Evolutionary conservation across 169 alveolate genomes (phyloP), one percentile per base, ranked within the genome.

Genomic region (Eimeria necatrix): DNA sequence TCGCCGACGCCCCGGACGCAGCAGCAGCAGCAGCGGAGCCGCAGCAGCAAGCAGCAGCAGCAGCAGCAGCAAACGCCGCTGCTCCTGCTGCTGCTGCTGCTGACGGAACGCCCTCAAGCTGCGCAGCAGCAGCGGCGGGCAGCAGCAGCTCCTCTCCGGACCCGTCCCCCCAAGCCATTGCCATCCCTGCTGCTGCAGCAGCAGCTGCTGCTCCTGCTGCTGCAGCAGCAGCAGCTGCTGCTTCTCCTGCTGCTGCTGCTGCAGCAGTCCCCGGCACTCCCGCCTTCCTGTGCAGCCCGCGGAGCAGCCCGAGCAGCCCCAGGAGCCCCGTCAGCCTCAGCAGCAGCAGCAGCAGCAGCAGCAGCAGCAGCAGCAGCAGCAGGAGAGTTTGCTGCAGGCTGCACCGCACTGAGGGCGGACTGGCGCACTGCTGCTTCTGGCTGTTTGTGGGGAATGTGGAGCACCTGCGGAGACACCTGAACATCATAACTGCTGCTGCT

Each of bases 331-430:
- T 20, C 76, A 9, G 8, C 41, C 14, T 24, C 41, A 64, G 76
- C 53, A 7, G 84, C 53, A n/a, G 20, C 84, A 9, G 22, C 4
- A 32, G 53, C 56, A 73, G 53, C 84, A n/a, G 78, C 85, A 74
- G 85, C 85, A 74, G 88, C 88, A 74, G 85, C 49, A 22, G 85
- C 56, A 74, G 85, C 85, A 74, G 85, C 74, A 81, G 71, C 61
- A 41, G 71, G 46, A 81, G 49, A 32, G 86, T 12, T 32, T n/a
- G 49, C 22, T 76, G 10, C 24, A n/a, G 24, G 84, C 4, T 9
- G 20, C 5, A 49, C 20, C 52, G 70, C 51, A 41, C n/a, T 76
- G 87, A 14, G 26, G 59, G 56, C 61, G 49, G 64, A 7, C 20
- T 41, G 2, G 22, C 48, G 61, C 64, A 46, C 32, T 76, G 86